Evolutionary conservation across 2,329 filamentous ascomycete species (phyloP).

Genomic region (Malbranchea zuffiana): DNA sequence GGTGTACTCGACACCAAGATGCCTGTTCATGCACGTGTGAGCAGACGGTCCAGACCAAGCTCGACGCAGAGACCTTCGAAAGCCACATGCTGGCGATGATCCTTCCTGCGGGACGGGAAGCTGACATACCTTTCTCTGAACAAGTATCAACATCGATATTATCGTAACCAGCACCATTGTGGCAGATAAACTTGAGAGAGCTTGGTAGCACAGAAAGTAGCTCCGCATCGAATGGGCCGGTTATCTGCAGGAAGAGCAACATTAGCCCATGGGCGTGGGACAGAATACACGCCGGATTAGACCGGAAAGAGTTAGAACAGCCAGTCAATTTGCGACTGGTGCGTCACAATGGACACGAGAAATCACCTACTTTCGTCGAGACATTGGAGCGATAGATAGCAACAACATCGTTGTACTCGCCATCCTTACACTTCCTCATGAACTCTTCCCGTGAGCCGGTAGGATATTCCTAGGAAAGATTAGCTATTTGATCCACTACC

Average conservation of each 20-base stretch:
- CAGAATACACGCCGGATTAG: too few species aligned
- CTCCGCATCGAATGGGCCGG: constrained; percentile 40
- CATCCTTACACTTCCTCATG: constrained; percentile 43
- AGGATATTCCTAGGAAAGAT: constrained; percentile 40
- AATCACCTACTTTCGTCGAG: constrained; percentile 36
- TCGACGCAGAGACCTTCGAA: background rate
- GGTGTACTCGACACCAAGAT: constrained; percentile 37
- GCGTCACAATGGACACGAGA: background rate
- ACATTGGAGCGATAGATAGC: constrained; percentile 50
- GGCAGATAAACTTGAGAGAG: constrained; percentile 41
- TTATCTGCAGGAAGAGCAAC: constrained; percentile 22
- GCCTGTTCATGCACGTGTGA: constrained; percentile 15
- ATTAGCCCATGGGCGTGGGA: constrained; percentile 1
- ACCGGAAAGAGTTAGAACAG: too few species aligned
- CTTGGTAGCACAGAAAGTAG: constrained; percentile 36
- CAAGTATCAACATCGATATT: constrained; percentile 48
- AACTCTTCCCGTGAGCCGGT: constrained; percentile 46
- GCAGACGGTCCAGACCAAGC: background rate
- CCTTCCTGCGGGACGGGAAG: background rate
- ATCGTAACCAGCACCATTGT: constrained; percentile 51
- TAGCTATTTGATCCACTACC: background rate
- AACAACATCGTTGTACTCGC: constrained; percentile 45
- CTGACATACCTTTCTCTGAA: constrained; percentile 30
- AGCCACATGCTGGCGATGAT: background rate
- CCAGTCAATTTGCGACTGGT: too few species aligned